Base-by-base conservation (phyloP, 2,329 filamentous ascomycete species). In the Thielaviopsis populi region DNA sequence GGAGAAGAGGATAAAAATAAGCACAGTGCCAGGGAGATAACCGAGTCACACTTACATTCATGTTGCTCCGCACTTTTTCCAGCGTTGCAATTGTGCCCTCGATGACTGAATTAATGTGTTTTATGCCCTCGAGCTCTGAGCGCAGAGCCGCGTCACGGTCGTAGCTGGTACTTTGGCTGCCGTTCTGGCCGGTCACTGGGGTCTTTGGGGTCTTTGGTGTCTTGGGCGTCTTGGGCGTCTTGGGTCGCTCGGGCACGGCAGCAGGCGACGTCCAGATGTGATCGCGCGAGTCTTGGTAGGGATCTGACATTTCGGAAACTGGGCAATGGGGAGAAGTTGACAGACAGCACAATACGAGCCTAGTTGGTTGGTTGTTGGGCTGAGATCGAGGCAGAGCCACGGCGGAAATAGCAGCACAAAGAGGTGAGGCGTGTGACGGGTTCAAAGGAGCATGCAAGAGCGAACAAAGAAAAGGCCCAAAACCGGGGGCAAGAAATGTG, bases 61-160 rank as follows among this genome's bases (percentile, higher is more conserved):
- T 94, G 73, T 91, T 91, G 64, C 80, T 82, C 70, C 84, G 86
- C 27, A 88, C 85, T 67, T 83, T 83, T 68, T 87, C 83, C 24
- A 94, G 76, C 53, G 86, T 89, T 40, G 81, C 80, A 30, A 91
- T 81, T 33, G 91, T 83, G 24, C 83, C 83, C 72, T 96, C 90
- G 66, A 99, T 89, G 48, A 91, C 86, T 69, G 85, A 81, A 74
- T 99, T 99, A 72, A 97, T 88, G 69, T 87, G 87, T 65, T 87
- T 84, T 40, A 99, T 85, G 59, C 86, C 88, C 67, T 91, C 85
- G 33, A 97, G 77, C 74, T 99, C 94, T 63, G 82, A 84, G 17
- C 83, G 85, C 69, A 99, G 77, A 15, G 83, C 81, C 1, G 83
- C 83, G 67, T 96, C 89, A 58, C 73, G 76, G 62, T 76, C 74